phyloP scores from a whole-genome alignment of 768 basidiomycete genomes.

The Tylopilus cervinicoccineus region DNA sequence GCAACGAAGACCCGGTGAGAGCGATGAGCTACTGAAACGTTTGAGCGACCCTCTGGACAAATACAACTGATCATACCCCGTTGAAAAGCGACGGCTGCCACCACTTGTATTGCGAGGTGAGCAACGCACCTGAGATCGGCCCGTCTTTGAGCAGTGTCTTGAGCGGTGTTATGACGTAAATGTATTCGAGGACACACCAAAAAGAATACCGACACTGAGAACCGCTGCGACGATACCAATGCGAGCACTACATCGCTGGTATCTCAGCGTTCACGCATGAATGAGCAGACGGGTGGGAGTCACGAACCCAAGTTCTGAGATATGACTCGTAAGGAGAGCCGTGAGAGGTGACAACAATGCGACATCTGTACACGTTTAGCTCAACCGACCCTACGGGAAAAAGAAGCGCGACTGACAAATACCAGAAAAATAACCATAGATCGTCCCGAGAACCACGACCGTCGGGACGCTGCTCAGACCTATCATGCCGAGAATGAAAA shows the following conservation, averaged over 20 bases:
- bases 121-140: slow-evolving; percentile 52
- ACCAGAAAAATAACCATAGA: slow-evolving; percentile 49
- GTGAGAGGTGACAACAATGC: slow-evolving; percentile 39
- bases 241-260: neutral
- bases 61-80: slow-evolving; percentile 28
- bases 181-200: slow-evolving; percentile 13
- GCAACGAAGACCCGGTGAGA: slow-evolving; percentile 1
- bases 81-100: slow-evolving; percentile 51
- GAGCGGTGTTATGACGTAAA: neutral
- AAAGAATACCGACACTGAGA: slow-evolving; percentile 17
- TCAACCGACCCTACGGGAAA: neutral
- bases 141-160: slow-evolving; percentile 33
- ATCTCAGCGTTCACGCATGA: neutral
- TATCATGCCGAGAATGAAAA: slow-evolving; percentile 43
- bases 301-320: slow-evolving; percentile 49
- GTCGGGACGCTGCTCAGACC: slow-evolving; percentile 33
- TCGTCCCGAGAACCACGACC: slow-evolving; percentile 36
- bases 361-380: slow-evolving; percentile 29
- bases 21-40: slow-evolving; percentile 1
- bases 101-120: slow-evolving; percentile 51
- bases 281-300: neutral
- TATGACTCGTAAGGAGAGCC: slow-evolving; percentile 38
- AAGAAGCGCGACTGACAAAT: slow-evolving; percentile 26
- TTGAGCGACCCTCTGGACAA: neutral
- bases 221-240: neutral